These are phyloP conservation scores for Sarcodon sp. DNA, from an alignment of 768 basidiomycete species.

Conservation along the genomic window DNA sequence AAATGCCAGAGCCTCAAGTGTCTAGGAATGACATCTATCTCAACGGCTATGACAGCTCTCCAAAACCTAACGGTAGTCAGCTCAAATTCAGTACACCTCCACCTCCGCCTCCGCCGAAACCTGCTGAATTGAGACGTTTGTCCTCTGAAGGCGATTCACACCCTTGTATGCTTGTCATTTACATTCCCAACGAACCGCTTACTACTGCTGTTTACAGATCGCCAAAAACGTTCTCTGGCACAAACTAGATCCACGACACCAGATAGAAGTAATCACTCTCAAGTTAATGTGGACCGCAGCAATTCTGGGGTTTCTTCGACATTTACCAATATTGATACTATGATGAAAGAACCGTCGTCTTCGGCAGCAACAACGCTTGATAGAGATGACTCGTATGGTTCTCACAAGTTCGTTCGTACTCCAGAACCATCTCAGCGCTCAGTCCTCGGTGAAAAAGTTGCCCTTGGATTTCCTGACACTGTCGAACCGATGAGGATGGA, in stretches of 20 bases:
- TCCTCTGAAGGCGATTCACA: no score
- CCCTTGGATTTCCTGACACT: slow-evolving; percentile 8
- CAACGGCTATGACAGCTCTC: no score
- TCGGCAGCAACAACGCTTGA: slow-evolving; percentile 14
- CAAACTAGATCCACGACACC: no score
- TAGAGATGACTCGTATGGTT: slow-evolving; percentile 18
- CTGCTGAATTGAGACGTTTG: no score
- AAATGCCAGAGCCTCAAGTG: background rate
- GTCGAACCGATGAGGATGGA: slow-evolving; percentile 4
- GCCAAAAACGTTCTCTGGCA: no score
- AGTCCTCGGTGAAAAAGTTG: slow-evolving; percentile 13
- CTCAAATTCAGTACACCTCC: no score
- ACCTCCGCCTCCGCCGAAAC: no score
- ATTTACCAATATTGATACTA: background rate
- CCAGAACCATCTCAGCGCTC: slow-evolving; percentile 9
- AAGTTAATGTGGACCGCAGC: background rate
- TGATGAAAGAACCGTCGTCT: background rate
- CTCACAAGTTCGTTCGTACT: slow-evolving; percentile 11
- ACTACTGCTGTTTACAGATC: no score
- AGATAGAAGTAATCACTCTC: background rate
- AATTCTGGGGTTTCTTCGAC: background rate
- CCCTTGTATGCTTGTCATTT: no score
- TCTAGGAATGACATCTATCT: background rate
- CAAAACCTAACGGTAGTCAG: no score
- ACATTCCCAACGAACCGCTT: no score